Conservation (phyloP, 179 eudicot species). For the Gypsophila paniculata region DNA sequence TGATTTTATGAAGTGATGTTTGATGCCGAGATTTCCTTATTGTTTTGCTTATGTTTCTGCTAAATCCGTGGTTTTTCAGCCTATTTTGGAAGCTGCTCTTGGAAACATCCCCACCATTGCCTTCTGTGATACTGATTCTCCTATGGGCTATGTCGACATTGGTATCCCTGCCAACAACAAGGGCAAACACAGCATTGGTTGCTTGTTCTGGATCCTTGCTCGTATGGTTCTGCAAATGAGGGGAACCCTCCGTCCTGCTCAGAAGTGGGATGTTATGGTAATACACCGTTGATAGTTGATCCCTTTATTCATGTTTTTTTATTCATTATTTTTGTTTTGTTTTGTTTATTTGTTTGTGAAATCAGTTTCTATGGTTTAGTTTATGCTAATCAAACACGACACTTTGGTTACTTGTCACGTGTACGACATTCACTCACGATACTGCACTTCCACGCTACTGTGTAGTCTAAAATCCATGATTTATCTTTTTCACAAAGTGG, state of each 20-base stretch:
- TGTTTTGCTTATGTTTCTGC: background rate
- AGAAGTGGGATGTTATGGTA: slow-evolving; percentile 80
- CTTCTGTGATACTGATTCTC: slow-evolving; percentile 82
- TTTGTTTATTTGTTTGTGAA: too few relatives aligned
- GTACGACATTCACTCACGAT: background rate
- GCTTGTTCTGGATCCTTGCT: slow-evolving; percentile 66
- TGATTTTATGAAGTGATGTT: background rate
- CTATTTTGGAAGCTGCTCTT: slow-evolving; percentile 70
- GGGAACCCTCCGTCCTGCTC: slow-evolving; percentile 57
- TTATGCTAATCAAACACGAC: too few relatives aligned
- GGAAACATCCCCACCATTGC: slow-evolving; percentile 80
- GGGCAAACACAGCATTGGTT: slow-evolving; percentile 76
- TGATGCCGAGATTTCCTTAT: background rate
- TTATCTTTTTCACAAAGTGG: too few relatives aligned
- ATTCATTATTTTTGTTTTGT: too few relatives aligned
- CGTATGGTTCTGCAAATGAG: slow-evolving; percentile 83
- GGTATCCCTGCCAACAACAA: slow-evolving; percentile 85
- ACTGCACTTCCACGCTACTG: background rate
- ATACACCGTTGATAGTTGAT: background rate
- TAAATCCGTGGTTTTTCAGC: slow-evolving; percentile 32
- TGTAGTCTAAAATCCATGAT: too few relatives aligned
- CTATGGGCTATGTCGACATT: slow-evolving; percentile 72
- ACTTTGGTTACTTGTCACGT: background rate
- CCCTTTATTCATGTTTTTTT: too few relatives aligned
- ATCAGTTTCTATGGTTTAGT: background rate